Evolutionary conservation across 495 filamentous ascomycete genomes (phyloP), one percentile per base, ranked within the genome.

Genomic region (Aspergillus baeticus): DNA sequence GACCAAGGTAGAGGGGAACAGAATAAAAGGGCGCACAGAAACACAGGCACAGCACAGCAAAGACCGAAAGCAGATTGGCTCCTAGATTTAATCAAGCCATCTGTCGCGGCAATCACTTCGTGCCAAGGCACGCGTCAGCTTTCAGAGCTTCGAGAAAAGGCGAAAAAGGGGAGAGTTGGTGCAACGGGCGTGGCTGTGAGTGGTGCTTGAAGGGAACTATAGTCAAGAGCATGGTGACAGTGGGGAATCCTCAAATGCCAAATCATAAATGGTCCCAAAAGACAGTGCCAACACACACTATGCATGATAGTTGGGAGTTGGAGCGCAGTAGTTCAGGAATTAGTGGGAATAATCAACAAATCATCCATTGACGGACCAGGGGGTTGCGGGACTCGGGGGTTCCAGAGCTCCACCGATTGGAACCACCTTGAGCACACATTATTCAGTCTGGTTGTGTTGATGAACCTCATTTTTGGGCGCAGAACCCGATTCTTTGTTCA

Each of bases 291-390:
- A 29, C 34, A 42, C 51, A 51, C 66, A 55, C 69, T 60, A 67
- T 60, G 38, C 45, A 23, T 54, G 62, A 72, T 72, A 72, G 60
- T 55, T 46, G 15, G 15, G 20, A 11, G 47, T 42, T 46, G 38
- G n/a, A 43, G 21, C n/a, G 31, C 52, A 52, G 59, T 62, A 62
- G 69, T 55, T 63, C 58, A 60, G 54, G 35, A 47, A 52, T 53
- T 62, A 61, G 67, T 53, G 47, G 57, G 54, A 57, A 55, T 64
- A 62, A 61, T 57, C 45, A 47, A 37, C 42, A 48, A 56, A 58
- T 50, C 53, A 46, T 34, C 41, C 33, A 11, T 17, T 18, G 33
- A 17, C 11, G n/a, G 41, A 38, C 17, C 17, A 21, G 10, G 23
- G n/a, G 42, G 33, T 8, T 31, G 14, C 37, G 10, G 26, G 26